These are phyloP conservation scores for Parastagonospora nodorum DNA, from an alignment of 2,329 filamentous ascomycete species.

Conservation along the genomic window DNA sequence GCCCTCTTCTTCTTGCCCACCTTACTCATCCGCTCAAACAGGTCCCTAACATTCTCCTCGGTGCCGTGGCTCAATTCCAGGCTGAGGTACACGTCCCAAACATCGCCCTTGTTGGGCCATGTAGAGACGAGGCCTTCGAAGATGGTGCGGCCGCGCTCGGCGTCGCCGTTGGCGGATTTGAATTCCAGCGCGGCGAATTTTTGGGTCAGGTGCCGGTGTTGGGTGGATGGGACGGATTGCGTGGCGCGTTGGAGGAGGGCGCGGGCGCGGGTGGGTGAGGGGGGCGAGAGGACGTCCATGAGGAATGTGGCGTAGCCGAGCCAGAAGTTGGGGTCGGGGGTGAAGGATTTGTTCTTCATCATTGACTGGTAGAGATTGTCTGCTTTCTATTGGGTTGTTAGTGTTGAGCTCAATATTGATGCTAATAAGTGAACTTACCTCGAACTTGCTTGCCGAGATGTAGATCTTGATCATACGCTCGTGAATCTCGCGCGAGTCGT, in stretches of 20 bases:
- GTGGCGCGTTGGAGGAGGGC: constrained; percentile 80
- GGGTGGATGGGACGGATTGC: constrained; percentile 74
- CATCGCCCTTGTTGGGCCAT: constrained; percentile 86
- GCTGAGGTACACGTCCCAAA: constrained; percentile 92
- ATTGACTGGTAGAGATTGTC: constrained; percentile 85
- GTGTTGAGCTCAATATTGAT: constrained; percentile 13
- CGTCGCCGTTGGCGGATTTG: constrained; percentile 77
- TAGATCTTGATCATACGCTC: constrained; percentile 92
- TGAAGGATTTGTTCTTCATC: constrained; percentile 82
- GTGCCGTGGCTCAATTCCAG: constrained; percentile 70
- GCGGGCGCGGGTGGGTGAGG: constrained; percentile 76
- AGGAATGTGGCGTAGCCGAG: constrained; percentile 95
- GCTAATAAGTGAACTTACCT: constrained; percentile 60
- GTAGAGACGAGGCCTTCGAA: constrained; percentile 86
- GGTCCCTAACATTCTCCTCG: constrained; percentile 67
- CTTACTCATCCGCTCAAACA: constrained; percentile 79
- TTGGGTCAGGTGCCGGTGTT: constrained; percentile 75
- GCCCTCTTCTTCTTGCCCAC: constrained; percentile 79
- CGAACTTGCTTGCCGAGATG: constrained; percentile 84
- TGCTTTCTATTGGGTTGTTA: constrained; percentile 68
- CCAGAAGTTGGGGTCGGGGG: constrained; percentile 80
- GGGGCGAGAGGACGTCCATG: constrained; percentile 71
- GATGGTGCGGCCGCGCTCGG: constrained; percentile 90
- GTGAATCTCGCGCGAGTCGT: constrained; percentile 87
- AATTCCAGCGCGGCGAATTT: constrained; percentile 95